phyloP scores from a whole-genome alignment of 116 monocot species.

The Zostera marina region DNA sequence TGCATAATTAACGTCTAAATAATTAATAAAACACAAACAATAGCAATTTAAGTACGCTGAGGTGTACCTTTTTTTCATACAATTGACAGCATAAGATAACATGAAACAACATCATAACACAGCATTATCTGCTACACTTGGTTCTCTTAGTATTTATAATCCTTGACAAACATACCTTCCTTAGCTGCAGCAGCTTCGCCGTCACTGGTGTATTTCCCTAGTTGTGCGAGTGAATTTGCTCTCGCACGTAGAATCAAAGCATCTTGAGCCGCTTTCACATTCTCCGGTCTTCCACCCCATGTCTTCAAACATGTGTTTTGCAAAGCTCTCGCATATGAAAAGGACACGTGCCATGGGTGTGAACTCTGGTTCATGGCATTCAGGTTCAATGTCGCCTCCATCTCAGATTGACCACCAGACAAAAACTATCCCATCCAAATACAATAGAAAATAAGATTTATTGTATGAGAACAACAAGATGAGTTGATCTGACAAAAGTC shows the following conservation, averaged over 20 bases:
- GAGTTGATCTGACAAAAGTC: too few species aligned
- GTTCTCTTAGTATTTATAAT: slow-evolving; percentile 17
- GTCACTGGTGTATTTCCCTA: slow-evolving; percentile 33
- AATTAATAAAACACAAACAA: not conserved
- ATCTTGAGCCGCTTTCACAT: slow-evolving; percentile 28
- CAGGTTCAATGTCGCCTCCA: slow-evolving; percentile 35
- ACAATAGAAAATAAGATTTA: too few species aligned
- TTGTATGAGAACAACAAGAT: too few species aligned
- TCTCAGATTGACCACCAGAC: slow-evolving; percentile 33
- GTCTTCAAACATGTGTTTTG: slow-evolving; percentile 48
- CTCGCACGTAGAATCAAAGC: slow-evolving; percentile 19
- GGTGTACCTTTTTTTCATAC: not conserved
- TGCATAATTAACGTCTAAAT: too few species aligned
- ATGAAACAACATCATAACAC: too few species aligned
- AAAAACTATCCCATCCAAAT: slow-evolving; percentile 12
- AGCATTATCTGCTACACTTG: too few species aligned
- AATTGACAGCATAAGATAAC: not conserved
- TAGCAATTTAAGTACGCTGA: not conserved
- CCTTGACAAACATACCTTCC: slow-evolving; percentile 28
- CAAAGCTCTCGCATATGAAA: slow-evolving; percentile 33
- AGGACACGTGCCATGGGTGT: slow-evolving; percentile 38
- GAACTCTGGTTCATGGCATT: slow-evolving; percentile 30
- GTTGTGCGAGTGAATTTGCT: slow-evolving; percentile 33
- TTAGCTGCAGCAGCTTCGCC: slow-evolving; percentile 27
- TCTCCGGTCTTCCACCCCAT: slow-evolving; percentile 30